A percentile compares a stretch with the other conserved stretches of the same genome.
Evolutionary conservation across 345 rosid genomes (phyloP).

Genomic region (Euphorbia tirucalli): DNA sequence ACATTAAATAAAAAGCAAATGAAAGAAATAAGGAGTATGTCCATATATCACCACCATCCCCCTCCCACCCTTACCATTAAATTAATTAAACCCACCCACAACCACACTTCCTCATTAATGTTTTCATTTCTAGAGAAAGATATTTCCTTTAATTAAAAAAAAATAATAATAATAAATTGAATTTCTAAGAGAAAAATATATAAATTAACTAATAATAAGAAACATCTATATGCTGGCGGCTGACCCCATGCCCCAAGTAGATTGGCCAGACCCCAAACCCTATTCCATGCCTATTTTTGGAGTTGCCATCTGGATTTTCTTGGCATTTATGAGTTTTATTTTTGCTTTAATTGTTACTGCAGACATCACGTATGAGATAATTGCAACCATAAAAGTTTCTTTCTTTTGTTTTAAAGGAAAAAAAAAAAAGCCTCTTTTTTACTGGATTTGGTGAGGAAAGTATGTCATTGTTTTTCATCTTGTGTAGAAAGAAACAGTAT

Average conservation of each 20-base stretch:
- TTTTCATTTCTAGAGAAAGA: constrained; percentile 5
- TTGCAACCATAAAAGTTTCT: constrained; percentile 12
- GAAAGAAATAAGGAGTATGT: constrained; percentile 17
- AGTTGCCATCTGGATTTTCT: constrained; percentile 22
- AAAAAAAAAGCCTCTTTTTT: constrained; percentile 4
- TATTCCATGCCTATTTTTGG: constrained; percentile 10
- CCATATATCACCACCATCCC: constrained; percentile 25
- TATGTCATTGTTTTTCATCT: constrained; percentile 7
- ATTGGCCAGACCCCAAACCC: constrained; percentile 4
- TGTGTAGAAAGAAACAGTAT: too few species aligned
- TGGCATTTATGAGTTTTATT: constrained; percentile 6
- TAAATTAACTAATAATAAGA: too few species aligned
- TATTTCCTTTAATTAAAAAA: neutral
- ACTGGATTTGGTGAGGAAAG: constrained; percentile 24
- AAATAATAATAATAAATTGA: neutral
- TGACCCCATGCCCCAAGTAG: constrained; percentile 16
- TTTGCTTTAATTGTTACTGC: constrained; percentile 10
- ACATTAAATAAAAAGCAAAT: constrained; percentile 36
- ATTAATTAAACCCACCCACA: constrained; percentile 16
- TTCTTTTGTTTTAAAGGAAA: neutral
- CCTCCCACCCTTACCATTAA: constrained; percentile 34
- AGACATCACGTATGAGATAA: constrained; percentile 16
- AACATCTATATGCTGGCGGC: constrained; percentile 3
- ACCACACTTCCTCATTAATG: constrained; percentile 30
- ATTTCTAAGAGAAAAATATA: neutral